phyloP scores from a whole-genome alignment of 176 grass and related monocot species.

The Oryza glaberrima region DNA sequence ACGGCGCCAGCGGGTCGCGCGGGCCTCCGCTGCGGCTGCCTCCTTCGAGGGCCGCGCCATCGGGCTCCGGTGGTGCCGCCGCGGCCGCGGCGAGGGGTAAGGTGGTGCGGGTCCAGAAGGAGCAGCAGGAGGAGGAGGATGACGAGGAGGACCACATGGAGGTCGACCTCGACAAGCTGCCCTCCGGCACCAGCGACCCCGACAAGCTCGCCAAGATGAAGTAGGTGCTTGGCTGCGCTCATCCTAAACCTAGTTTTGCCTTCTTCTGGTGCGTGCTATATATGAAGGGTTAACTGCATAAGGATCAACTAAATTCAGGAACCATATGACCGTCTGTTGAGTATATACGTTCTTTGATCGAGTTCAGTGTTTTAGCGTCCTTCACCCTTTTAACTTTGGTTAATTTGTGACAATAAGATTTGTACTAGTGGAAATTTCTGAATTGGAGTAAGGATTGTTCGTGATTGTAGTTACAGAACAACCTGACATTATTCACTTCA shows the following conservation, averaged over 20 bases:
- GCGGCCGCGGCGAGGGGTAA: conserved; percentile 33
- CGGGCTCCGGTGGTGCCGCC: conserved; percentile 27
- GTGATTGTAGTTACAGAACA: too few species aligned
- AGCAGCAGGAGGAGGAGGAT: conserved; percentile 82
- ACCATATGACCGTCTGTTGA: not conserved
- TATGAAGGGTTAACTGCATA: not conserved
- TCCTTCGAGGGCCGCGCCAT: conserved; percentile 22
- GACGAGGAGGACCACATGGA: conserved; percentile 98
- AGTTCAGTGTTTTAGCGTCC: conserved; percentile 8
- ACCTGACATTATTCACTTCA: not conserved
- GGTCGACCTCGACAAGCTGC: conserved; percentile 88
- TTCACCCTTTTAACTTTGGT: not conserved
- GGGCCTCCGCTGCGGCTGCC: conserved; percentile 30
- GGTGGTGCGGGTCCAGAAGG: conserved; percentile 44
- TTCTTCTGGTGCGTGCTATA: not conserved
- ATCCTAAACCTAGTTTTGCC: not conserved
- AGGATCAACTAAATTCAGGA: not conserved
- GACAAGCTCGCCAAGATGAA: conserved; percentile 97
- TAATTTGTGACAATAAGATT: not conserved
- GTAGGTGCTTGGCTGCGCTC: conserved; percentile 43
- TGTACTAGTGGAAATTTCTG: conserved; percentile 10
- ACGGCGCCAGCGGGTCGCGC: conserved; percentile 37
- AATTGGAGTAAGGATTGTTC: not conserved
- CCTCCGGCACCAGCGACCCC: conserved; percentile 71
- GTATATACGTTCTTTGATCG: not conserved